phyloP scores from a whole-genome alignment of 1,139 yeast species.

The Lizanozyma gosingica region DNA sequence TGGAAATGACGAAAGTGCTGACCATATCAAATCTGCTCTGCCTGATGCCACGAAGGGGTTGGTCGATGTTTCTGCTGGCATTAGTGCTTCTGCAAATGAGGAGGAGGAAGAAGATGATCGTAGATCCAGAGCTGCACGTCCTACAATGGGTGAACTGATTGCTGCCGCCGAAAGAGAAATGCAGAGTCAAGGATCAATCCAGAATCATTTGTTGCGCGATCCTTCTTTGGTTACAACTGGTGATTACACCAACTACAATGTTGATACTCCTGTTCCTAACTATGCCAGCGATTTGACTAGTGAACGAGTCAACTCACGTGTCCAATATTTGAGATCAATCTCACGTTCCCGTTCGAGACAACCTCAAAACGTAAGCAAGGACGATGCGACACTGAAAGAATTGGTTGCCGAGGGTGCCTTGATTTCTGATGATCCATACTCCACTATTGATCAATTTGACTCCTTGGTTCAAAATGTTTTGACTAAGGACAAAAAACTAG shows the following conservation, averaged over 20 bases:
- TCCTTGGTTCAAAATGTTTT: conserved; percentile 34
- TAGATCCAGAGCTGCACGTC: conserved; percentile 34
- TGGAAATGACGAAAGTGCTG: conserved; percentile 7
- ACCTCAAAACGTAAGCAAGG: conserved; percentile 23
- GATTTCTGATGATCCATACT: conserved; percentile 39
- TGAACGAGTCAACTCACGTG: conserved; percentile 4
- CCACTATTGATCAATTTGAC: conserved; percentile 31
- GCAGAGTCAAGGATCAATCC: neutral
- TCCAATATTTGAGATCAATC: conserved; percentile 48
- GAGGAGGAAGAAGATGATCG: conserved; percentile 25
- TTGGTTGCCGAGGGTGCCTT: conserved; percentile 38
- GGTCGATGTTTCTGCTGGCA: conserved; percentile 5
- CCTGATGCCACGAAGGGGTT: neutral
- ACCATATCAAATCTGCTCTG: neutral
- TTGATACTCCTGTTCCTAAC: conserved; percentile 21
- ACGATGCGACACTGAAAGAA: conserved; percentile 33
- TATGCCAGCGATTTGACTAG: conserved; percentile 5
- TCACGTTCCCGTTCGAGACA: conserved; percentile 55
- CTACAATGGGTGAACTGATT: conserved; percentile 43
- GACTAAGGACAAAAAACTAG: conserved; percentile 8
- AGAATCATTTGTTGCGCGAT: conserved; percentile 12
- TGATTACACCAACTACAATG: conserved; percentile 41
- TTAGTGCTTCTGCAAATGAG: conserved; percentile 16
- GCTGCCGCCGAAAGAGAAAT: conserved; percentile 1
- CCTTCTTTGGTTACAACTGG: conserved; percentile 41